phyloP scores from a whole-genome alignment of 441 rosid genomes.

The Theobroma grandiflorum region DNA sequence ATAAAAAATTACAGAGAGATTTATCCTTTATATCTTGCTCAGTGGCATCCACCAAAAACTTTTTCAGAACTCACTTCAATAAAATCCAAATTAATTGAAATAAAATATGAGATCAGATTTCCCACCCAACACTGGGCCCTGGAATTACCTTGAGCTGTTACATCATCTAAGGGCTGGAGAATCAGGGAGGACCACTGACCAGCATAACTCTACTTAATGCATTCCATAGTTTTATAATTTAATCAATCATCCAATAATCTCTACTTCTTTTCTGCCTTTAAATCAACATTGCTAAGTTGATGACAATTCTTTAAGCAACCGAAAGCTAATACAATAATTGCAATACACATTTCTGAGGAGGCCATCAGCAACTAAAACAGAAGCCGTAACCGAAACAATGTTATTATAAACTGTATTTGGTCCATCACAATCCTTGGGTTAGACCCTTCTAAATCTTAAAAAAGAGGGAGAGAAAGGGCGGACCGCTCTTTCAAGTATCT shows the following conservation, averaged over 20 bases:
- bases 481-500: not conserved
- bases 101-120: not conserved
- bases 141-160: not conserved
- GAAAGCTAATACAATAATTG: not conserved
- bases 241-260: not conserved
- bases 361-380: not conserved
- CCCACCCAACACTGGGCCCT: not conserved
- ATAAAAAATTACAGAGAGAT: not conserved
- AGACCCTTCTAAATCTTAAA: not conserved
- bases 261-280: not conserved
- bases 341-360: not conserved
- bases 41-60: not conserved
- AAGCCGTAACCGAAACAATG: not conserved
- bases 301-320: not conserved
- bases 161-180: not conserved
- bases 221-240: not conserved
- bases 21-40: not conserved
- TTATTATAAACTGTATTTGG: not conserved
- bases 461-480: not conserved
- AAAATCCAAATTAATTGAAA: not conserved
- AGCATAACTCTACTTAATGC: not conserved
- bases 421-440: not conserved
- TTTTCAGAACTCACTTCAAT: not conserved
- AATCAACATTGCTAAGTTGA: too few relatives aligned
- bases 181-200: slow-evolving; percentile 1